Percentiles rank a stretch among this genome's conserved stretches.
These are phyloP conservation scores for Penicillium roqueforti DNA, from an alignment of 495 filamentous ascomycete genomes.

Conservation along the genomic window DNA sequence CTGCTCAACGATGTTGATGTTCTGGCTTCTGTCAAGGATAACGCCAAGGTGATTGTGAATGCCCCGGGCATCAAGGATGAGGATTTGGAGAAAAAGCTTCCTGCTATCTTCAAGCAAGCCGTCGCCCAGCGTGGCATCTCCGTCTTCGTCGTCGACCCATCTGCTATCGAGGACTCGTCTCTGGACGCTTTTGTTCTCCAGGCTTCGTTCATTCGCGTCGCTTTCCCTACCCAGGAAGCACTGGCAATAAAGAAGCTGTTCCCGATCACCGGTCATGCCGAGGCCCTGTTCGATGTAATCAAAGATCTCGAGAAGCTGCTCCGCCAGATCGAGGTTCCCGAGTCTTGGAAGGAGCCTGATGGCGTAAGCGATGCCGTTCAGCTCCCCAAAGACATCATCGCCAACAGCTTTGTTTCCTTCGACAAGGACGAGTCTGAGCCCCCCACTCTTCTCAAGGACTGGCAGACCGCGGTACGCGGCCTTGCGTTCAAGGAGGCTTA, in stretches of 20 bases:
- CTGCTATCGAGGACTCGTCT: conserved; percentile 55
- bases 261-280: conserved; percentile 49
- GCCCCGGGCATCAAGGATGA: conserved; percentile 76
- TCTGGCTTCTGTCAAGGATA: conserved; percentile 62
- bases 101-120: conserved; percentile 58
- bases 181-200: conserved; percentile 61
- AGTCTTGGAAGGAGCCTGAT: conserved; percentile 68
- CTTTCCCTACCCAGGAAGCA: conserved; percentile 53
- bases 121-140: conserved; percentile 63
- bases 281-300: conserved; percentile 55
- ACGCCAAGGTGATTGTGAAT: conserved; percentile 69
- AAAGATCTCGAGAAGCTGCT: conserved; percentile 67
- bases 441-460: conserved; percentile 61
- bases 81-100: conserved; percentile 85
- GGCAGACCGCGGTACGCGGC: conserved; percentile 79
- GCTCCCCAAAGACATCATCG: conserved; percentile 57
- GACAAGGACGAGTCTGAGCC: conserved; percentile 71
- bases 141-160: conserved; percentile 69
- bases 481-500: conserved; percentile 95
- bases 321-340: conserved; percentile 67
- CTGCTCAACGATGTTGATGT: conserved; percentile 73
- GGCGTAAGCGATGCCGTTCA: conserved; percentile 47
- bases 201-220: conserved; percentile 75
- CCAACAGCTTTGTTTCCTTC: conserved; percentile 79
- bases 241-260: conserved; percentile 53